Conservation (phyloP, 2,329 filamentous ascomycete species). For the Beauveria rudraprayagi region DNA sequence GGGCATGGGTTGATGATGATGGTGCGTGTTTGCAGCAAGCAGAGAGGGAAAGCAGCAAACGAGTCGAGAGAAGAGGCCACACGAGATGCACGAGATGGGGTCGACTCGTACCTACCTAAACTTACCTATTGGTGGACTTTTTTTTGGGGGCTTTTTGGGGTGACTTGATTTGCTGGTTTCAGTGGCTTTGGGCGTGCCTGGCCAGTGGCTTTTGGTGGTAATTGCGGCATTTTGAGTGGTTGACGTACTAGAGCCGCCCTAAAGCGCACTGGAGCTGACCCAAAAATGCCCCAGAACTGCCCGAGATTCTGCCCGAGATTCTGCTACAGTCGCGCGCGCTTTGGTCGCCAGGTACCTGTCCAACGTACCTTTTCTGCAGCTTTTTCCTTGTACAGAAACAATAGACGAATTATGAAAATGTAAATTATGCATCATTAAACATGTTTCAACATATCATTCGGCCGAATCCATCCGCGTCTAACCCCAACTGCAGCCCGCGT, state of each 20-base stretch:
- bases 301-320: no score
- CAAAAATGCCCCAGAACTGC: no score
- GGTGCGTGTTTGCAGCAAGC: not conserved
- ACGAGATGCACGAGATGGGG: not conserved
- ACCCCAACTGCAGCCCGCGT: not conserved
- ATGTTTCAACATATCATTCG: no score
- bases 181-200: not conserved
- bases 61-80: not conserved
- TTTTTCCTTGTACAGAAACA: no score
- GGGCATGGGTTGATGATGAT: no score
- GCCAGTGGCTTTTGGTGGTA: not conserved
- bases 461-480: not conserved
- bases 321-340: not conserved
- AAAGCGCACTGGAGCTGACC: no score
- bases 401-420: no score
- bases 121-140: no score
- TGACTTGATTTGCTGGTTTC: not conserved
- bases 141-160: not conserved
- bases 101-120: not conserved
- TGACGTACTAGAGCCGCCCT: not conserved
- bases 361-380: no score
- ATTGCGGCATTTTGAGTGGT: not conserved
- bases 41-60: not conserved
- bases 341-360: not conserved
- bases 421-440: no score